Percentiles rank a stretch among this genome's conserved stretches.
phyloP scores from a whole-genome alignment of 345 rosid genomes.

The Raphanus raphanistrum region DNA sequence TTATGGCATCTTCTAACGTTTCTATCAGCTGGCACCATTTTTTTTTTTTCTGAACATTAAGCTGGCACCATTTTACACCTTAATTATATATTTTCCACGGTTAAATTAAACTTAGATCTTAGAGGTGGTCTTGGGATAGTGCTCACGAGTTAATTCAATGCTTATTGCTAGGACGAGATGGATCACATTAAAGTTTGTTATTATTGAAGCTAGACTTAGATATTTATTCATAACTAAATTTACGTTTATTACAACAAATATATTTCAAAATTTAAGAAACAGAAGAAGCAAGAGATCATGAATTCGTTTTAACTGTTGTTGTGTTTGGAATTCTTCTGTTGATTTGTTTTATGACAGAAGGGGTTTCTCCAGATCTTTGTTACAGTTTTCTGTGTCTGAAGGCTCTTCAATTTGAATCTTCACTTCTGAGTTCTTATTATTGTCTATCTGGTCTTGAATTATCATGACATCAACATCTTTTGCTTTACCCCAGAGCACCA shows the following conservation, averaged over 20 bases:
- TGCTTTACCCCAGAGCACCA: constrained; percentile 71
- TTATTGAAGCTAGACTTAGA: neutral
- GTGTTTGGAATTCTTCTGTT: constrained; percentile 26
- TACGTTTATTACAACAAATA: neutral
- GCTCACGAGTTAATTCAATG: neutral
- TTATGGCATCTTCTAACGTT: neutral
- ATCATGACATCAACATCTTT: constrained; percentile 39
- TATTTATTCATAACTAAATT: constrained; percentile 6
- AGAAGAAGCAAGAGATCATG: constrained; percentile 14
- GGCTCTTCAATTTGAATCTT: constrained; percentile 41
- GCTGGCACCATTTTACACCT: neutral
- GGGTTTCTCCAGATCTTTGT: constrained; percentile 46
- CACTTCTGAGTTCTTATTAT: constrained; percentile 27
- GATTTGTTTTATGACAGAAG: constrained; percentile 43
- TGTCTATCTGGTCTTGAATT: constrained; percentile 25
- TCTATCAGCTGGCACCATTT: neutral
- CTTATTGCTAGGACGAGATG: neutral
- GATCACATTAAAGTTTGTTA: neutral
- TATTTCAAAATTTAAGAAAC: constrained; percentile 6
- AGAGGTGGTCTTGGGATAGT: neutral
- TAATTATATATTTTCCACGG: neutral
- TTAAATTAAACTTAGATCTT: neutral
- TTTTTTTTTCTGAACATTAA: neutral
- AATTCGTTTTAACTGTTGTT: constrained; percentile 12
- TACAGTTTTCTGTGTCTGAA: constrained; percentile 23